These are phyloP conservation scores for Hordeum pubiflorum DNA, from an alignment of 202 grass and related monocot species.

Conservation along the genomic window DNA sequence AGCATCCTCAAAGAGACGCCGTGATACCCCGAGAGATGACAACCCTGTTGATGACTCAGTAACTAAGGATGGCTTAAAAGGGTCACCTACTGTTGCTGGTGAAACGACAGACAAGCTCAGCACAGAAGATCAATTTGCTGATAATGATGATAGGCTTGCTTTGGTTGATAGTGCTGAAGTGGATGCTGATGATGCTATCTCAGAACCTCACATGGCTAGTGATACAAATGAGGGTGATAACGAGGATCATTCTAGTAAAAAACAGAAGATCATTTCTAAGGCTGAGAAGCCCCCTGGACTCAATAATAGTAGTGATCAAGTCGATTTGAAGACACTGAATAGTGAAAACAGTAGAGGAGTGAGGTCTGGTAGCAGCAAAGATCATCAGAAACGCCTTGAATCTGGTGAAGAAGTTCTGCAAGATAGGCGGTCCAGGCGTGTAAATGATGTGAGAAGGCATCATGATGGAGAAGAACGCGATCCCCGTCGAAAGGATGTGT, in stretches of 20 bases:
- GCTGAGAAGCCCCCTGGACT: constrained; percentile 38
- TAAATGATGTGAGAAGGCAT: constrained; percentile 41
- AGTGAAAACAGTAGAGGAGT: constrained; percentile 71
- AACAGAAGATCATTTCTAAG: constrained; percentile 43
- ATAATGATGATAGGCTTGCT: constrained; percentile 41
- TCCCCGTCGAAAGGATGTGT: constrained; percentile 34
- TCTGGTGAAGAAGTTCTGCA: constrained; percentile 64
- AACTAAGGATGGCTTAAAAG: constrained; percentile 49
- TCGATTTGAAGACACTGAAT: constrained; percentile 32
- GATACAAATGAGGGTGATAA: constrained; percentile 42
- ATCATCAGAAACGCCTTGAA: constrained; percentile 43
- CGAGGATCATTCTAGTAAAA: constrained; percentile 45
- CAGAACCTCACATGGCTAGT: constrained; percentile 44
- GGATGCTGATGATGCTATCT: constrained; percentile 62
- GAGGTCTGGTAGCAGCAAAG: constrained; percentile 70
- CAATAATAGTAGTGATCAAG: constrained; percentile 41
- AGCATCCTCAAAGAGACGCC: constrained; percentile 26
- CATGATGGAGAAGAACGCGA: constrained; percentile 47
- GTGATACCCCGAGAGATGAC: constrained; percentile 44
- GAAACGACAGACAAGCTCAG: constrained; percentile 53
- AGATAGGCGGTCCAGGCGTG: constrained; percentile 39
- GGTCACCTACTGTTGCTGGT: constrained; percentile 36
- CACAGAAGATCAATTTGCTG: constrained; percentile 52
- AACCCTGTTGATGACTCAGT: constrained; percentile 47
- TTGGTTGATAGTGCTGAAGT: constrained; percentile 60